Evolutionary conservation across 345 rosid species (phyloP), one percentile per base, ranked within the genome.

Genomic region (Citrus reticulata): DNA sequence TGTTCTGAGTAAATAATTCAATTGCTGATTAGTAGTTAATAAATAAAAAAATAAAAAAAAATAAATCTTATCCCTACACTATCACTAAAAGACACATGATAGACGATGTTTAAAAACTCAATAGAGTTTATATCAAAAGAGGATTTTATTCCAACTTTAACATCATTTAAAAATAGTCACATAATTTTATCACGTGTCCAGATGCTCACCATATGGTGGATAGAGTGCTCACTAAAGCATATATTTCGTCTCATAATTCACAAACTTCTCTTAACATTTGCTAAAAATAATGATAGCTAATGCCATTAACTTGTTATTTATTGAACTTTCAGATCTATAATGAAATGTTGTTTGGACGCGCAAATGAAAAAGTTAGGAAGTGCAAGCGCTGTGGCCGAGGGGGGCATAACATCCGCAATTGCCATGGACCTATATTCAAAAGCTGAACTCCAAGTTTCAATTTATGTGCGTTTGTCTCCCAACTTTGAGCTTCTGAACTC

Each of bases 1-100:
- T 32, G 0, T 32, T 32, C 0, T 32, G 0, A 4, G 0, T 32
- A 32, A 32, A 4, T 32, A 32, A 32, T 32, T 32, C 5, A 32
- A 32, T 32, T 32, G 0, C 0, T 32, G 0, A 32, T 32, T 4
- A 0, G 0, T 32, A 32, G 5, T 32, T 32, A 32, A 32, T 32
- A 32, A 32, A 32, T 32, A 32, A 32, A 32, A 32, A 32, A 32
- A 0, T 32, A 30, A 3, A 30, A 0, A 30, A 3, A 30, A 30
- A 0, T 32, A 32, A 32, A 32, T 32, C 0, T 32, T 32, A 32
- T 0, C 0, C 4, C 0, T 4, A 32, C 5, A 32, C 5, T 0
- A 4, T 0, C 0, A 32, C 5, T 32, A 32, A 32, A 32, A 32
- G 5, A 32, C 34, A 32, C 0, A 32, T 32, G 34, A 0, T 32